These are phyloP conservation scores for Tetracentron sinense DNA, from an alignment of 164 flowering plant genomes.

Conservation along the genomic window DNA sequence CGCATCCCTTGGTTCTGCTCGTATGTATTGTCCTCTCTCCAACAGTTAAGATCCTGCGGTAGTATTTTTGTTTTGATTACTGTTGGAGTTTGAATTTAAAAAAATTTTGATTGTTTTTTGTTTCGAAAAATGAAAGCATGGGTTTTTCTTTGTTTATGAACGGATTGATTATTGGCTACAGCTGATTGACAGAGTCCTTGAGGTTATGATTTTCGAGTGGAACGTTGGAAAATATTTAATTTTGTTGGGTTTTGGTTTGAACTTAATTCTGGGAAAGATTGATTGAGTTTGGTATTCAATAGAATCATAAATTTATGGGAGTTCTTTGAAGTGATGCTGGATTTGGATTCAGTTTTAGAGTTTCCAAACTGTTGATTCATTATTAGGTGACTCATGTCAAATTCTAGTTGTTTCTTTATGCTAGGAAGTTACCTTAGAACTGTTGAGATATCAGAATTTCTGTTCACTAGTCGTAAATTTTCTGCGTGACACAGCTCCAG, in stretches of 20 bases:
- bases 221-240: too few species aligned
- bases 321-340: background rate
- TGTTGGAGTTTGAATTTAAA: background rate
- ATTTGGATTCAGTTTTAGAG: background rate
- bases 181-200: too few species aligned
- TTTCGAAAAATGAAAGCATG: too few species aligned
- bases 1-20: constrained; percentile 36
- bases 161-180: too few species aligned
- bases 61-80: background rate
- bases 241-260: background rate
- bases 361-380: too few species aligned
- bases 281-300: background rate
- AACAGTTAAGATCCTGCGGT: background rate
- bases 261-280: too few species aligned
- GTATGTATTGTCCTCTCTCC: constrained; percentile 19
- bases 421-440: too few species aligned
- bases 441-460: background rate
- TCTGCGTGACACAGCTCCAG: constrained; percentile 33
- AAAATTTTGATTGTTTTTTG: too few species aligned
- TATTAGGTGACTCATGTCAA: too few species aligned
- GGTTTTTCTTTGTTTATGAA: too few species aligned
- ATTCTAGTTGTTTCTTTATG: too few species aligned
- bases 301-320: background rate
- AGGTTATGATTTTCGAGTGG: too few species aligned
- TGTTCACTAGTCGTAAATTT: background rate